Conservation (phyloP, 1,284 basidiomycete genomes). For the Naganishia cerealis region DNA sequence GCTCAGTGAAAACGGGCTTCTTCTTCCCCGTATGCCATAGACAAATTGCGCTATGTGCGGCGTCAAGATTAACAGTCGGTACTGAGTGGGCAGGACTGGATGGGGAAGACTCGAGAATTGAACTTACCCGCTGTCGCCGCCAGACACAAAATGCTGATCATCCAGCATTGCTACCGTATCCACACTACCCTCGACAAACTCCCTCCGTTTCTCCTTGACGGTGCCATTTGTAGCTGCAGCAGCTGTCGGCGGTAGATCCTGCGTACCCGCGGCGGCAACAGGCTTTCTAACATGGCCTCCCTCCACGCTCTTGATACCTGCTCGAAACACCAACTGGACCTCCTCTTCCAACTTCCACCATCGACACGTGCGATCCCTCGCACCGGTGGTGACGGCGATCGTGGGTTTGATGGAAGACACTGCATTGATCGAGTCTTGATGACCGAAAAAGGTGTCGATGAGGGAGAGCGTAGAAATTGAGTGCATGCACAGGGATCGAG, state of each 20-base stretch:
- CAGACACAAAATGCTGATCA: slow-evolving; percentile 85
- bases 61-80: background rate
- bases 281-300: slow-evolving; percentile 52
- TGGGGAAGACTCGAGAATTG: slow-evolving; percentile 15
- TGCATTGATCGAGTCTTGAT: slow-evolving; percentile 81
- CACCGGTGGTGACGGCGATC: slow-evolving; percentile 81
- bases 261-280: slow-evolving; percentile 41
- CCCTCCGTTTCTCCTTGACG: slow-evolving; percentile 53
- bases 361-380: slow-evolving; percentile 83
- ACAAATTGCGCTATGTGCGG: slow-evolving; percentile 69
- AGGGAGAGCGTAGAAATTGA: slow-evolving; percentile 83
- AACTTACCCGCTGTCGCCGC: slow-evolving; percentile 88
- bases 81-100: background rate
- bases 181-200: slow-evolving; percentile 83
- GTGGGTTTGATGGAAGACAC: slow-evolving; percentile 81
- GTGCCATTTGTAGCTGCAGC: slow-evolving; percentile 49
- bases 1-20: slow-evolving; percentile 84
- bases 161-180: slow-evolving; percentile 94
- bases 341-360: slow-evolving; percentile 98
- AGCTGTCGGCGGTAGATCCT: slow-evolving; percentile 43
- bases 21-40: slow-evolving; percentile 94
- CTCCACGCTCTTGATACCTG: slow-evolving; percentile 73
- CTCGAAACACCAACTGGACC: slow-evolving; percentile 91
- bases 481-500: slow-evolving; percentile 88
- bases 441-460: slow-evolving; percentile 94